Conservation (phyloP, 257 asterid genomes). For the Capsicum chinense region DNA sequence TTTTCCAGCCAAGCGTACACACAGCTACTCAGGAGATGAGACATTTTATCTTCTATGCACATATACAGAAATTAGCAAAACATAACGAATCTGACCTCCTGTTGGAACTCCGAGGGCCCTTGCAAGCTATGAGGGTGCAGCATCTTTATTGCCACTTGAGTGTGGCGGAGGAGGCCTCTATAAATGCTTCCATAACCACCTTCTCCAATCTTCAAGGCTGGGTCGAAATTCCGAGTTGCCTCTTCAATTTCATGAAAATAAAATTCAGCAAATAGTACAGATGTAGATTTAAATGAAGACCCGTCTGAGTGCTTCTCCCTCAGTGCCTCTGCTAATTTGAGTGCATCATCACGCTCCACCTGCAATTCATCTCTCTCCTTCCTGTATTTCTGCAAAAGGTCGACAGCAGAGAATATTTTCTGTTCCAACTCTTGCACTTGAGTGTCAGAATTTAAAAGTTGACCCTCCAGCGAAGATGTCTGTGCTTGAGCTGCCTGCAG, state of each 20-base stretch:
- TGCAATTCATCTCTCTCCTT: slow-evolving; percentile 74
- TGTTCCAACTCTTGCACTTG: slow-evolving; percentile 71
- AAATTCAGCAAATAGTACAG: slow-evolving; percentile 71
- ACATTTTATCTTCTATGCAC: slow-evolving; percentile 4
- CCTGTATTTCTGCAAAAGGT: slow-evolving; percentile 77
- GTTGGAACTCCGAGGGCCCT: slow-evolving; percentile 83
- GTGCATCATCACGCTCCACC: slow-evolving; percentile 69
- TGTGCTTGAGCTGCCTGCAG: slow-evolving; percentile 60
- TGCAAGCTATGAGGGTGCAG: slow-evolving; percentile 71
- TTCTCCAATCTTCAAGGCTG: slow-evolving; percentile 71
- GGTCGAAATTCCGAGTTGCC: slow-evolving; percentile 71
- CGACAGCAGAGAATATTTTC: slow-evolving; percentile 76
- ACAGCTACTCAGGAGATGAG: not conserved
- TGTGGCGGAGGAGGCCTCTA: slow-evolving; percentile 71
- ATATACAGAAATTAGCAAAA: slow-evolving; percentile 23
- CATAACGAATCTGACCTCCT: slow-evolving; percentile 60
- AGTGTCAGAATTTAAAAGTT: slow-evolving; percentile 59
- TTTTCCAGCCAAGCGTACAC: not conserved
- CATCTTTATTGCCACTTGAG: slow-evolving; percentile 84
- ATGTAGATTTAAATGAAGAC: slow-evolving; percentile 54
- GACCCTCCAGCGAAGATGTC: slow-evolving; percentile 57
- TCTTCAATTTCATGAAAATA: slow-evolving; percentile 72
- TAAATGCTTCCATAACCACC: slow-evolving; percentile 88
- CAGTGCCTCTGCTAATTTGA: slow-evolving; percentile 65
- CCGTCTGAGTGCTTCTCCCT: slow-evolving; percentile 55